phyloP scores from a whole-genome alignment of 2,329 filamentous ascomycete species.

The Aureobasidium sp. region DNA sequence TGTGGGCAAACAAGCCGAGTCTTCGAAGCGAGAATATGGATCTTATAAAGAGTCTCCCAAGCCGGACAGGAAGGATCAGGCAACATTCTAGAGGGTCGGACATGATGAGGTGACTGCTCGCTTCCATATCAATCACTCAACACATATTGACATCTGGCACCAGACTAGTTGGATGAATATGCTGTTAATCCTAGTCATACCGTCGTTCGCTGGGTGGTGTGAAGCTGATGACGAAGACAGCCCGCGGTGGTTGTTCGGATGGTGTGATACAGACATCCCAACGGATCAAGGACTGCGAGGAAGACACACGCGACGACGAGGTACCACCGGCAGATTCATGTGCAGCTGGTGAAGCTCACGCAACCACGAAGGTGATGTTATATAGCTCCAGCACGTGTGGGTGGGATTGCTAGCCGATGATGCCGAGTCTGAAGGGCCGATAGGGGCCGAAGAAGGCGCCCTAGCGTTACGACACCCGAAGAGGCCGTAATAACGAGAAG shows the following conservation, averaged over 20 bases:
- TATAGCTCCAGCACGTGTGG: background rate
- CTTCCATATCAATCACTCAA: background rate
- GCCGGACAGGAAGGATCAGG: too few relatives aligned
- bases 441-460: background rate
- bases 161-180: background rate
- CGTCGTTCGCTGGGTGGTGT: background rate
- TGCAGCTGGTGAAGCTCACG: background rate
- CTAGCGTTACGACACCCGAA: background rate
- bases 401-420: background rate
- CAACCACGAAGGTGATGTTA: background rate
- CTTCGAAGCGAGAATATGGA: too few relatives aligned
- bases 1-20: too few relatives aligned
- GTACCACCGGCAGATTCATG: background rate
- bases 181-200: background rate
- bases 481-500: background rate
- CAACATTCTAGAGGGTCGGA: background rate
- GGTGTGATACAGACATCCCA: background rate
- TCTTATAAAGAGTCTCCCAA: too few relatives aligned
- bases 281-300: background rate
- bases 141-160: background rate
- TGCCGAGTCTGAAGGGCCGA: slow-evolving; percentile 1
- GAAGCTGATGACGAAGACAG: background rate
- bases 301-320: background rate
- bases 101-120: background rate
- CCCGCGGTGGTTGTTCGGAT: background rate